Evolutionary conservation across 306 rosid genomes (phyloP), one percentile per base, ranked within the genome.

Genomic region (Arachis hypogaea): DNA sequence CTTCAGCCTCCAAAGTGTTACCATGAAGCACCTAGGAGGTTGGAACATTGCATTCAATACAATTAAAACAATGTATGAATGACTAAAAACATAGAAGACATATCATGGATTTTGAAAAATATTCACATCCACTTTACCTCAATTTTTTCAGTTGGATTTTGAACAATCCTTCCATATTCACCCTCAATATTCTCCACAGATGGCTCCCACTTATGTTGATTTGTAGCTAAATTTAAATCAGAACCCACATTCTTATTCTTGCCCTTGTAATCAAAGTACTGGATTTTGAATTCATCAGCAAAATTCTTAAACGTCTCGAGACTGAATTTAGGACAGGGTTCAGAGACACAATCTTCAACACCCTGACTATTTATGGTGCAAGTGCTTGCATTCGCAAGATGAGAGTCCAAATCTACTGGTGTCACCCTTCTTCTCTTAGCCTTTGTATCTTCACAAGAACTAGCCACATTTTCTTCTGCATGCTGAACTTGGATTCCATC

Each of bases 61-160:
- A 73, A 68, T 71, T 77, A 77, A 54, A 47, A 73, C 73, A 80
- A 54, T 79, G 63, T 59, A 59, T 65, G 56, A 7, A 59, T 55
- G 54, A 84, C 73, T n/a, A 46, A 55, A 81, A 58, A 64, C 29
- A 41, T 51, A 60, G 38, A 86, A 78, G 80, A 72, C 74, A 58
- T 41, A 45, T 41, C 78, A 50, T 42, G 43, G 38, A 33, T 33
- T 33, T 63, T 73, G 68, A 9, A 45, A 59, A 59, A 36, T 55
- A 29, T 36, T 10, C 77, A 77, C 72, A 55, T 43, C 59, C 29
- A 58, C 69, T 66, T 57, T 82, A 89, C 99, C 97, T 94, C 91
- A 58, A 89, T 89, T 87, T 86, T 89, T 68, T 92, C 95, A 12
- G 95, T 89, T 72, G 97, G 92, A 77, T 82, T 85, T 79, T 87